These are phyloP conservation scores for Cenchrus americanus DNA, from an alignment of 176 grass and related monocot species.

Conservation along the genomic window DNA sequence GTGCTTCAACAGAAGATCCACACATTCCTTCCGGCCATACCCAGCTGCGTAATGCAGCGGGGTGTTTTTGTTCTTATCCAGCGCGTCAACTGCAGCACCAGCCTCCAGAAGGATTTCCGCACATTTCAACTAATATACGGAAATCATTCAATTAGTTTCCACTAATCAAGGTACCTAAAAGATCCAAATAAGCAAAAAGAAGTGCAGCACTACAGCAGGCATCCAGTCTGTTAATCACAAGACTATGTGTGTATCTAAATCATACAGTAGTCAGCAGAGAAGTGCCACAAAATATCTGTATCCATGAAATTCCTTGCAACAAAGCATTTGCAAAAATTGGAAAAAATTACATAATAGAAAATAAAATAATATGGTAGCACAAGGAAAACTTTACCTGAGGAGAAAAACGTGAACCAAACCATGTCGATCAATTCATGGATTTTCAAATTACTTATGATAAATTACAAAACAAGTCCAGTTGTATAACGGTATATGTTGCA, in stretches of 20 bases:
- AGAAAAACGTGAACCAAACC: constrained; percentile 7
- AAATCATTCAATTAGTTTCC: constrained; percentile 13
- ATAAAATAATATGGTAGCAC: neutral
- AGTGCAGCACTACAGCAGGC: neutral
- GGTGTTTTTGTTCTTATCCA: constrained; percentile 94
- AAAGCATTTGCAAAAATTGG: neutral
- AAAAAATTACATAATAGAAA: neutral
- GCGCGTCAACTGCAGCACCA: constrained; percentile 65
- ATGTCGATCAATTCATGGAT: constrained; percentile 23
- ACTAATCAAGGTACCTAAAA: constrained; percentile 4
- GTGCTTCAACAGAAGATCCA: constrained; percentile 74
- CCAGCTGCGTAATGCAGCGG: constrained; percentile 87
- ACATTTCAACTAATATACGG: constrained; percentile 60
- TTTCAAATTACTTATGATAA: neutral
- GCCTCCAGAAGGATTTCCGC: constrained; percentile 72
- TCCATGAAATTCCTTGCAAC: constrained; percentile 5
- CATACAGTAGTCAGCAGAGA: neutral
- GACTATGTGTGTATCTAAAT: neutral
- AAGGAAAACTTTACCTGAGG: neutral
- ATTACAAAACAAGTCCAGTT: neutral
- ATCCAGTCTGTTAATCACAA: constrained; percentile 9
- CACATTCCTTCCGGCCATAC: constrained; percentile 84
- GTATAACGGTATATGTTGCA: neutral
- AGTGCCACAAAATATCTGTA: neutral
- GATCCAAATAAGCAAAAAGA: constrained; percentile 3